Conservation (phyloP, 2,329 filamentous ascomycete genomes). For the Cercospora nicotianae region DNA sequence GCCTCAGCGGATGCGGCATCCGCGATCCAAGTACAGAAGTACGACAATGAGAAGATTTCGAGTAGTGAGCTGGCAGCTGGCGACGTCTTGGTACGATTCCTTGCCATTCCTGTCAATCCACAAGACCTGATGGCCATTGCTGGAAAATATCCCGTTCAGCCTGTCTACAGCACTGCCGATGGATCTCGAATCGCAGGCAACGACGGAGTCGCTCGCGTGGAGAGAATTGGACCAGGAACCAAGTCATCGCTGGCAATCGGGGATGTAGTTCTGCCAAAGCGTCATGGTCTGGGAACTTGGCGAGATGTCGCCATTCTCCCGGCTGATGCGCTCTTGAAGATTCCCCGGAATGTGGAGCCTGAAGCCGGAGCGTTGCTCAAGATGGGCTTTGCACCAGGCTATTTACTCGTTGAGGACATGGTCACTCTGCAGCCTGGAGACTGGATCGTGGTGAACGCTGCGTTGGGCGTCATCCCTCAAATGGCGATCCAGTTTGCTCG, state of each 20-base stretch:
- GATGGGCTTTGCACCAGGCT: constrained; percentile 6
- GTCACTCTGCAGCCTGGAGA: background rate
- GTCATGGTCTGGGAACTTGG: constrained; percentile 2
- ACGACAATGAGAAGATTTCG: background rate
- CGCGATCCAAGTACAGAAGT: background rate
- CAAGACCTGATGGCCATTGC: background rate
- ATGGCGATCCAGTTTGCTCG: background rate
- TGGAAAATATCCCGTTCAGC: background rate
- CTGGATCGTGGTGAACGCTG: background rate
- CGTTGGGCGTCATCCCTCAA: background rate
- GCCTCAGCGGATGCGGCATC: background rate
- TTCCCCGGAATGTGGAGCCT: background rate
- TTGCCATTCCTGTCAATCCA: background rate
- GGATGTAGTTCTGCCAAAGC: background rate
- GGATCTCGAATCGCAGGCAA: background rate
- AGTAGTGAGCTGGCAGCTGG: background rate
- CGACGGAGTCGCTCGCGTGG: background rate
- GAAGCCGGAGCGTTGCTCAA: constrained; percentile 1
- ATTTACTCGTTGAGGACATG: background rate
- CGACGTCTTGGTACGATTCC: background rate
- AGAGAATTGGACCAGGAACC: background rate
- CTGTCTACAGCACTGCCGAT: background rate
- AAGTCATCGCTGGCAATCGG: background rate
- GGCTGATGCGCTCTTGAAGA: background rate
- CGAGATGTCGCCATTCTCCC: background rate